phyloP scores from a whole-genome alignment of 2,329 filamentous ascomycete species.

The Sphaerulina populicola region DNA sequence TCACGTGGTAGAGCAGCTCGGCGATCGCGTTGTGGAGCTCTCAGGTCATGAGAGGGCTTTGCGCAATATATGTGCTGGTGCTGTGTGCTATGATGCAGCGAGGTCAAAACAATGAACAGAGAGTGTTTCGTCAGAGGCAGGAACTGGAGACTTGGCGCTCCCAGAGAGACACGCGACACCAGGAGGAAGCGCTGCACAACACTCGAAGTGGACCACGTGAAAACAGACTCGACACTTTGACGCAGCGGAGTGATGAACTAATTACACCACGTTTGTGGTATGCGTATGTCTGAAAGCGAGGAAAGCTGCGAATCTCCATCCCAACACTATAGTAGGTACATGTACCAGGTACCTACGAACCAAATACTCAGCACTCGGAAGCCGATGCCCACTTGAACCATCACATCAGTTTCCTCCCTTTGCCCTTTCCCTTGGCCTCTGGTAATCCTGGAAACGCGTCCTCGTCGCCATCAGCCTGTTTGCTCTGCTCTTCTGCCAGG shows the following conservation, averaged over 20 bases:
- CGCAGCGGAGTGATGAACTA: not conserved
- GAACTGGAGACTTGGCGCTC: not conserved
- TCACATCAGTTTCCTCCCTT: conserved; percentile 20
- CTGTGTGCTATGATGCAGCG: not conserved
- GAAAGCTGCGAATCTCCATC: not conserved
- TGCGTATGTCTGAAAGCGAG: not conserved
- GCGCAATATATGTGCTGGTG: not conserved
- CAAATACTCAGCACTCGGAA: not conserved
- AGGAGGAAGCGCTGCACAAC: not conserved
- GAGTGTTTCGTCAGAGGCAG: not conserved
- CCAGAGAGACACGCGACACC: not conserved
- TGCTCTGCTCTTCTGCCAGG: conserved; percentile 50
- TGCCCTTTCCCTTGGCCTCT: conserved; percentile 24
- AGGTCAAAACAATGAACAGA: not conserved
- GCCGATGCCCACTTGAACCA: too few relatives aligned
- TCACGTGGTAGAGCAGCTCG: not conserved
- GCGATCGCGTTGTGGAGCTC: not conserved
- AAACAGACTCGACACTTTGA: not conserved
- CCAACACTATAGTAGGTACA: not conserved
- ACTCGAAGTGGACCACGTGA: not conserved
- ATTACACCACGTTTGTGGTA: not conserved
- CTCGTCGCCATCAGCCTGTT: conserved; percentile 10
- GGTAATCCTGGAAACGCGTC: conserved; percentile 29
- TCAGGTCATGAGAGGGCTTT: not conserved
- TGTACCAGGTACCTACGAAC: not conserved